Evolutionary conservation across 2,329 filamentous ascomycete species (phyloP), one percentile per base, ranked within the genome.

Genomic region (Aspergillus caelatus): DNA sequence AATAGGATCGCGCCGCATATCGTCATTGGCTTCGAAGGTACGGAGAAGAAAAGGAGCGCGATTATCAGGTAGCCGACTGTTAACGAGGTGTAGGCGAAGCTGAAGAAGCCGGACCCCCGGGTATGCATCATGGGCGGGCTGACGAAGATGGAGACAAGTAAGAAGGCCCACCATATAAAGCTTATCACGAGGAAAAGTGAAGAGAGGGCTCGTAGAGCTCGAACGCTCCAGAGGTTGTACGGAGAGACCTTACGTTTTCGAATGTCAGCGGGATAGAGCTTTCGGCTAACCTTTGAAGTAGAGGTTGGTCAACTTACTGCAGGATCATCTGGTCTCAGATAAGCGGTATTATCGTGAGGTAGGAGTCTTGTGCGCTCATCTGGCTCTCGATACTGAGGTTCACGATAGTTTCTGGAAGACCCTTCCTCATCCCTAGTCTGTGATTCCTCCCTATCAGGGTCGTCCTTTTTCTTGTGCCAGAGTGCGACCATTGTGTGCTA

Each of bases 171-270:
- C 94, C 94, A 98, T n/a, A 93, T 72, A 72, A 96, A 93, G 61
- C 89, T 91, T 70, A 94, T 75, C 58, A 88, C 77, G 23, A 94
- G 83, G 73, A 97, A 91, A 43, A 92, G 71, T 61, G 96, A 83
- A 6, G 93, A 94, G 65, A 95, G 77, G 74, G 89, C 92, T 74
- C 93, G 88, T 60, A 95, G 83, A 54, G 91, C 86, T 21, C 95
- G 90, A 57, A 99, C 91, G 63, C 88, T 92, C 90, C 93, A 97
- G 43, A 98, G 86, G 72, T 99, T 99, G 81, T 97, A 97, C 0
- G 95, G 95, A 3, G 93, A 92, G 28, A 92, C 89, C 81, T 83
- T 34, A 19, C 6, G n/a, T 50, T 50, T 50, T 9, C 14, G 3
- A 48, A 14, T 45, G 28, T 54, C 30, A 54, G 32, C 16, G 43